Base-by-base conservation (phyloP, 805 yeast genomes). In the Pichia occidentalis region DNA sequence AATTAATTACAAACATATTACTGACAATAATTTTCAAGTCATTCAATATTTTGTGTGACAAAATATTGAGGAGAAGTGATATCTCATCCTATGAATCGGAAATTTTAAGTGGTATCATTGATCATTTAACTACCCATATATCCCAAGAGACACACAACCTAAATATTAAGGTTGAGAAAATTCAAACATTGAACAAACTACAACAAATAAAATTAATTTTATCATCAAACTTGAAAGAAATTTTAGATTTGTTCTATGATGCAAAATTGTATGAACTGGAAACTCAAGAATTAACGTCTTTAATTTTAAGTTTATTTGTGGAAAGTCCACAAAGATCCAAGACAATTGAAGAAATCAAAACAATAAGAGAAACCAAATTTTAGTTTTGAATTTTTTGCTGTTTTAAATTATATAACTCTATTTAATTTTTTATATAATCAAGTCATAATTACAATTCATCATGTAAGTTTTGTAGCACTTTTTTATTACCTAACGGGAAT, bases 261-360 rank as follows among this genome's bases (percentile, higher is more conserved):
- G 79, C 77, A 5, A 71, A 65, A 25, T 63, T 70, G 32, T 73
- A 60, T 44, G 76, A 71, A 39, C 56, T 71, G 29, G 60, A 62
- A 18, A 72, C 78, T 1, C 54, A 57, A 10, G 80, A 74, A 46
- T 50, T 74, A 39, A 56, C 65, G 7, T 38, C 49, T 9, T 49
- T 73, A 37, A 56, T 74, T 5, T 49, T 63, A 39, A 60, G 68
- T 29, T 57, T 71, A 34, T 74, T 73, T 47, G 55, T 68, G 8
- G 67, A 68, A 34, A 70, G 77, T 48, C 65, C 67, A 8, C 50
- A 64, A 36, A 57, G 80, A 38, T 65, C 61, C 27, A 54, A 53
- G 30, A 66, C 65, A 34, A 67, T 74, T 21, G 53, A 53, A 17
- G 77, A 73, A 43, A 73, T 74, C 28, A 45, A 57, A 23, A 70